Base-by-base conservation (phyloP, 805 yeast genomes). In the Myxozyma kluyveri region DNA sequence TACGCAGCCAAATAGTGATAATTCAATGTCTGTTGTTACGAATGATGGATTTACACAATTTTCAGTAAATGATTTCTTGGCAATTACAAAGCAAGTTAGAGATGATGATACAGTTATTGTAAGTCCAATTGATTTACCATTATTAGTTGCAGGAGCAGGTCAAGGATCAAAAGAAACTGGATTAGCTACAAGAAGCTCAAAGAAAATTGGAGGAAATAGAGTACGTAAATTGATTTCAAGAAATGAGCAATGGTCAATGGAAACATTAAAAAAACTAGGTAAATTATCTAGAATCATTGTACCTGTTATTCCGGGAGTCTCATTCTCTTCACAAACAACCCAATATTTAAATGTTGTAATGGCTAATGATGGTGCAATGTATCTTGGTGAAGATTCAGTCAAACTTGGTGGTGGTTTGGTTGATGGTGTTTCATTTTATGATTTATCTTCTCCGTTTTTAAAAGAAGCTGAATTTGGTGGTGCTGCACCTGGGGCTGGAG, bases 11-110 rank as follows among this genome's bases (percentile, higher is more conserved):
- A 72, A 72, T 49, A 60, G 67, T 21, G 62, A 63, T 46, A 59
- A 55, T 19, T 45, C 53, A 10, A 41, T 73, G 17, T 65, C 68
- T 4, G 58, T 73, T 23, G 62, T 62, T 57, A 71, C 75, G 1
- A 50, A 64, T 10, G 73, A 70, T 42, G 77, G 77, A 14, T 56
- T 65, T 35, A 59, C 62, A 33, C 57, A 63, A 22, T 54, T 69
- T 36, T 56, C 63, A 1, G 45, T 72, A 14, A 45, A 51, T 7
- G 58, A 56, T 4, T 57, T 63, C 27, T 45, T 55, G 29, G 54
- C 54, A 39, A 50, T 66, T 21, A 61, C 59, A 23, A 31, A 37
- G 7, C 52, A 54, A 21, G 42, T 69, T 12, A n/a, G 37, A 4
- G 56, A 55, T 40, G 49, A 49, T 22, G 65, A 72, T 1, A 72